Evolutionary conservation across 108 stramenopile species (phyloP).

Genomic region (Licmophora abbreviata): DNA sequence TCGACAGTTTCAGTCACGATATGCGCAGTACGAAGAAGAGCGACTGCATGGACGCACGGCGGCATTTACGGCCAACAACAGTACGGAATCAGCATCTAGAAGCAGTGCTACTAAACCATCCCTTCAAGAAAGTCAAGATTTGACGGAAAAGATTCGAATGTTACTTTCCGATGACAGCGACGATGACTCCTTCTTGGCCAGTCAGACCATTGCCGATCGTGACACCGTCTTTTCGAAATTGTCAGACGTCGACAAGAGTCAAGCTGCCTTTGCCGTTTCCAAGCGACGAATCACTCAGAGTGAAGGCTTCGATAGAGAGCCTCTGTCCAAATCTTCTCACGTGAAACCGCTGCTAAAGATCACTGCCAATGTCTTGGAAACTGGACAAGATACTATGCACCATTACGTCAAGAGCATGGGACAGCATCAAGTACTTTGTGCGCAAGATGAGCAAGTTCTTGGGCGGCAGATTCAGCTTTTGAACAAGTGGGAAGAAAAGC

Average conservation of each 20-base stretch:
- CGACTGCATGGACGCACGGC: background rate
- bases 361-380: conserved; percentile 46
- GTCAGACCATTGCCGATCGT: background rate
- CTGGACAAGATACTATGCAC: conserved; percentile 39
- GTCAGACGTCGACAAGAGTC: conserved; percentile 6
- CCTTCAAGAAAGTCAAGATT: background rate
- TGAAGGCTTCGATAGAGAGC: background rate
- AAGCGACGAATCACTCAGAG: background rate
- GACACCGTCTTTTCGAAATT: conserved; percentile 10
- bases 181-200: background rate
- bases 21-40: conserved; percentile 4
- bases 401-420: conserved; percentile 44
- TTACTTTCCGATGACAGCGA: conserved; percentile 1
- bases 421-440: conserved; percentile 41
- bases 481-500: conserved; percentile 26
- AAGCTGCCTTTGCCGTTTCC: conserved; percentile 7
- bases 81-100: no score
- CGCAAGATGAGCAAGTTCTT: conserved; percentile 35
- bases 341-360: conserved; percentile 7
- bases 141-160: background rate
- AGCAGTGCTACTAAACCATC: background rate
- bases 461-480: conserved; percentile 37
- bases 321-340: background rate
- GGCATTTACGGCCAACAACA: background rate
- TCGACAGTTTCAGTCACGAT: conserved; percentile 1